Conservation (phyloP, 768 basidiomycete species). For the Collybiopsis confluens region DNA sequence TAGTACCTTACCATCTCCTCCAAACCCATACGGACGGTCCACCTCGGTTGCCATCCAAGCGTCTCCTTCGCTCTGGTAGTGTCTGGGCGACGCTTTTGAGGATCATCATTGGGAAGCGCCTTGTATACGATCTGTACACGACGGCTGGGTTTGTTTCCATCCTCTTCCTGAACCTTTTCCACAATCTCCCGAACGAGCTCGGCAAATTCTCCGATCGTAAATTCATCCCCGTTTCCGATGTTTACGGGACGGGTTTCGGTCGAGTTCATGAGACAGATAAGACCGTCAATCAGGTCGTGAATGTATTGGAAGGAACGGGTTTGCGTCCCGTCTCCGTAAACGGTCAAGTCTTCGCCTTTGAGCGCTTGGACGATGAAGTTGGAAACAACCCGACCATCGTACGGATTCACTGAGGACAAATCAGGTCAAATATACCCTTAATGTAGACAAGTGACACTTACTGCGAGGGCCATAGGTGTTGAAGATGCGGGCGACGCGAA, state of each 20-base stretch:
- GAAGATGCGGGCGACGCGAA: slow-evolving; percentile 97
- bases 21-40: slow-evolving; percentile 89
- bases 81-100: slow-evolving; percentile 90
- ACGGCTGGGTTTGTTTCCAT: slow-evolving; percentile 48
- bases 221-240: slow-evolving; percentile 94
- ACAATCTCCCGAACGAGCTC: slow-evolving; percentile 89
- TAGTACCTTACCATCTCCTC: slow-evolving; percentile 96
- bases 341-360: slow-evolving; percentile 94
- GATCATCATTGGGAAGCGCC: slow-evolving; percentile 88
- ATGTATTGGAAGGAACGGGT: slow-evolving; percentile 98
- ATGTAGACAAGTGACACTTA: slow-evolving; percentile 30
- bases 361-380: slow-evolving; percentile 99
- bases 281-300: slow-evolving; percentile 93
- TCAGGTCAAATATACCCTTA: too few relatives aligned
- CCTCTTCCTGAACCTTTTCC: slow-evolving; percentile 86
- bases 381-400: slow-evolving; percentile 96
- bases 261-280: slow-evolving; percentile 94
- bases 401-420: slow-evolving; percentile 74
- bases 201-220: slow-evolving; percentile 93
- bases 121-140: slow-evolving; percentile 70
- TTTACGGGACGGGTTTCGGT: slow-evolving; percentile 91
- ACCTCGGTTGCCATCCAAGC: slow-evolving; percentile 88
- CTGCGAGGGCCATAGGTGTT: slow-evolving; percentile 91
- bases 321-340: slow-evolving; percentile 91
- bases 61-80: slow-evolving; percentile 83